Evolutionary conservation across 768 basidiomycete genomes (phyloP), one percentile per base, ranked within the genome.

Genomic region (Clitopilus passeckerianus): DNA sequence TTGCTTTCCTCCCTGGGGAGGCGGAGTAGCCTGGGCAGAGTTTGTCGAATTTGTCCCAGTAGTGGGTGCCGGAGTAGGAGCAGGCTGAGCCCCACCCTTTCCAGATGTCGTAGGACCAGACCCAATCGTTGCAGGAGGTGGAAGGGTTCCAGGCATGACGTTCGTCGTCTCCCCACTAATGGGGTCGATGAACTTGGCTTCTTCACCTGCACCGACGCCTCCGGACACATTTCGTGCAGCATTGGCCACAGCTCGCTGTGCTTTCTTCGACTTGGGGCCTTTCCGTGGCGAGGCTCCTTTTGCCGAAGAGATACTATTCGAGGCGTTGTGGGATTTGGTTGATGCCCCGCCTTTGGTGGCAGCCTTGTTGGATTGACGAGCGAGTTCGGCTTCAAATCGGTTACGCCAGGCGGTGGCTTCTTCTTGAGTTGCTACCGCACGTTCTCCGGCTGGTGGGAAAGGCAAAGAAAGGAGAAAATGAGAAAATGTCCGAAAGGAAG

Each of bases 321-420:
- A 50, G 10, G 46, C 18, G n/a, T 50, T 12, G 46, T 50, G 46
- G 2, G 46, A 18, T 22, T 50, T 50, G 22, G 46, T 16, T n/a
- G 46, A 9, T 20, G 46, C 5, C 18, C 46, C 1, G 80, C 80
- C 60, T 83, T 72, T 64, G 84, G 46, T 85, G 24, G 80, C 80
- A 18, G 81, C 83, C 65, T 82, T 87, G 12, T 79, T 77, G 1
- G 87, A 86, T 66, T 92, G 89, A 34, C 86, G 77, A 20, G 84
- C 82, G 41, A 93, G 76, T 74, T 93, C 92, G 15, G 75, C 79
- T 70, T 91, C 88, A 65, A 93, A 90, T 60, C 84, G 83, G 56
- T 77, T 78, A 37, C 87, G 85, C 53, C 92, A 76, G 57, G 76
- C 74, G 5, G 81, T 73, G 37, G 89, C 87, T 73, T 92, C 89